These are phyloP conservation scores for Aphanoascus verrucosus DNA, from an alignment of 2,329 filamentous ascomycete genomes.

Conservation along the genomic window DNA sequence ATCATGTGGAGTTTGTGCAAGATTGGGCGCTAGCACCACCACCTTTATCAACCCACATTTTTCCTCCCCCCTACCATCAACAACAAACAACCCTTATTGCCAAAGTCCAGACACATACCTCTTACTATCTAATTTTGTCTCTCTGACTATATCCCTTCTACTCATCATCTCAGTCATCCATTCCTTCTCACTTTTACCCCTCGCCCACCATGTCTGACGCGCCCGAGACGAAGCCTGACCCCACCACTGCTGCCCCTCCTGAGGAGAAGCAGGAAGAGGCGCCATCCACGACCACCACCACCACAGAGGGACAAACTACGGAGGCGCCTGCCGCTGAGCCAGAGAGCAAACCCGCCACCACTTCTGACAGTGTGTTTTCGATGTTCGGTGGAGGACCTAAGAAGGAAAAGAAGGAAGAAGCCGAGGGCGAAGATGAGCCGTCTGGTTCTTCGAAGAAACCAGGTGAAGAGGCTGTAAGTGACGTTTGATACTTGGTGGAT, in stretches of 20 bases:
- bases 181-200: neutral
- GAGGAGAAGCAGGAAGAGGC: conserved; percentile 19
- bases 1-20: conserved; percentile 3
- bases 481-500: conserved; percentile 12
- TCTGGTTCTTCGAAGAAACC: conserved; percentile 73
- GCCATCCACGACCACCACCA: conserved; percentile 26
- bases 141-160: neutral
- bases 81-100: neutral
- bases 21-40: neutral
- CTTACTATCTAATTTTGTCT: neutral
- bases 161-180: neutral
- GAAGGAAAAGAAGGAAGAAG: conserved; percentile 79
- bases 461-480: conserved; percentile 47
- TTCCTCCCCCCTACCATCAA: neutral
- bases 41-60: conserved; percentile 5
- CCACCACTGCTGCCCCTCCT: conserved; percentile 31
- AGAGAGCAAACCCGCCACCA: conserved; percentile 28
- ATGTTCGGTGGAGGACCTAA: conserved; percentile 98
- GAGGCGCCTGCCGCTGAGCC: conserved; percentile 26
- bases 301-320: conserved; percentile 19
- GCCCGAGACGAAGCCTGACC: conserved; percentile 35
- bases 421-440: conserved; percentile 72
- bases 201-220: conserved; percentile 33
- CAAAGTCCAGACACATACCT: neutral
- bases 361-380: conserved; percentile 68